These are phyloP conservation scores for Corniculantispora saksenae DNA, from an alignment of 2,329 filamentous ascomycete species.

Conservation along the genomic window DNA sequence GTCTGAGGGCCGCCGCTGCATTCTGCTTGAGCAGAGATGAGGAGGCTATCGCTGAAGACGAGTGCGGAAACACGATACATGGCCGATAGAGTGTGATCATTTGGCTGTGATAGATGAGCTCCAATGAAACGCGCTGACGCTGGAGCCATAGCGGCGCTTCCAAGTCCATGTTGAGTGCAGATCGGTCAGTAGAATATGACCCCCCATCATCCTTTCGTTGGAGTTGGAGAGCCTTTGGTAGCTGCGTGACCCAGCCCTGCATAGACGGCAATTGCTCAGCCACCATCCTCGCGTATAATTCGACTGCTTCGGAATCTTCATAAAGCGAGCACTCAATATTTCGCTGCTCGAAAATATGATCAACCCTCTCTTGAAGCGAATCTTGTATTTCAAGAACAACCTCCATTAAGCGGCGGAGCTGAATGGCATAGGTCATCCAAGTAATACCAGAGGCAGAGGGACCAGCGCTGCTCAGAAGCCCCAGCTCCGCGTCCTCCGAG, in stretches of 20 bases:
- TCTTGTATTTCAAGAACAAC: conserved; percentile 15
- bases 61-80: conserved; percentile 38
- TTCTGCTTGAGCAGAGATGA: conserved; percentile 28
- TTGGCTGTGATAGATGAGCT: conserved; percentile 45
- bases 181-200: conserved; percentile 40
- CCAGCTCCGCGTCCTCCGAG: conserved; percentile 20
- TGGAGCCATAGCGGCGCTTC: conserved; percentile 45
- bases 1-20: conserved; percentile 29
- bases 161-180: conserved; percentile 29
- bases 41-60: background rate
- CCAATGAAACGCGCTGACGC: conserved; percentile 41
- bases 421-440: conserved; percentile 27
- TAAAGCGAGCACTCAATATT: background rate
- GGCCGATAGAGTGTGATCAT: conserved; percentile 40
- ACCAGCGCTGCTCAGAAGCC: conserved; percentile 22
- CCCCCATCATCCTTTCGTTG: conserved; percentile 25
- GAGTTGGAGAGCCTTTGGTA: background rate
- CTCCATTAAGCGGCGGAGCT: conserved; percentile 22
- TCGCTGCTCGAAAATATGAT: background rate
- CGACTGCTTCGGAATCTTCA: background rate
- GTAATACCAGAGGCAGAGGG: conserved; percentile 23
- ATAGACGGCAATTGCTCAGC: background rate
- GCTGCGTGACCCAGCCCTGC: background rate
- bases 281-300: background rate
- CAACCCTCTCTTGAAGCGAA: background rate